Evolutionary conservation across 768 basidiomycete species (phyloP).

Genomic region (Polyporus arcularius): DNA sequence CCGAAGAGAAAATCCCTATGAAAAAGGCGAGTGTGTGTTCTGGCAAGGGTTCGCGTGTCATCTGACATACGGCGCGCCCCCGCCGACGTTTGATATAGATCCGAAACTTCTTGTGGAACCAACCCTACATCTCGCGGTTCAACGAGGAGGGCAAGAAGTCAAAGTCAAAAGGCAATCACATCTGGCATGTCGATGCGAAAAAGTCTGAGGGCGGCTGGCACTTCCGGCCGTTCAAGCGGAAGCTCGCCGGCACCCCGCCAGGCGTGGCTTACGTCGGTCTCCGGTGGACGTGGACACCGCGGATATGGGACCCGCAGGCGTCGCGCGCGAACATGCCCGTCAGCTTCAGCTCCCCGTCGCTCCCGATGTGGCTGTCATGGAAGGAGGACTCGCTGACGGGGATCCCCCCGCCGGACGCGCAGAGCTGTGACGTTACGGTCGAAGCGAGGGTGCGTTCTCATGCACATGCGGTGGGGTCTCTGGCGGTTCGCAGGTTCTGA

Average conservation of each 20-base stretch:
- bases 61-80: slow-evolving; percentile 13
- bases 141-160: slow-evolving; percentile 99
- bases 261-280: slow-evolving; percentile 79
- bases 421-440: slow-evolving; percentile 72
- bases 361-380: slow-evolving; percentile 91
- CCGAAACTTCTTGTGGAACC: slow-evolving; percentile 95
- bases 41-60: slow-evolving; percentile 9
- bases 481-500: slow-evolving; percentile 5
- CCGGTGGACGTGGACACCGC: slow-evolving; percentile 87
- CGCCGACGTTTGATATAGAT: slow-evolving; percentile 48
- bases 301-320: slow-evolving; percentile 96
- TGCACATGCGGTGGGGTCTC: slow-evolving; percentile 9
- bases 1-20: slow-evolving; percentile 94
- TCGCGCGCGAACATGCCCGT: slow-evolving; percentile 80
- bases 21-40: slow-evolving; percentile 70
- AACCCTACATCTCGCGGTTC: slow-evolving; percentile 92
- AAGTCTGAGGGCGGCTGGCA: slow-evolving; percentile 81
- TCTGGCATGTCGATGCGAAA: slow-evolving; percentile 98
- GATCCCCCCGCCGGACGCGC: slow-evolving; percentile 73
- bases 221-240: slow-evolving; percentile 86
- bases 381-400: slow-evolving; percentile 82
- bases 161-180: slow-evolving; percentile 98
- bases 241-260: slow-evolving; percentile 82
- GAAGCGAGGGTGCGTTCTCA: slow-evolving; percentile 64
- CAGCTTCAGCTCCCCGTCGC: slow-evolving; percentile 72